Conservation (phyloP, 23 red algal genomes). For the Gracilaria gracilis region DNA sequence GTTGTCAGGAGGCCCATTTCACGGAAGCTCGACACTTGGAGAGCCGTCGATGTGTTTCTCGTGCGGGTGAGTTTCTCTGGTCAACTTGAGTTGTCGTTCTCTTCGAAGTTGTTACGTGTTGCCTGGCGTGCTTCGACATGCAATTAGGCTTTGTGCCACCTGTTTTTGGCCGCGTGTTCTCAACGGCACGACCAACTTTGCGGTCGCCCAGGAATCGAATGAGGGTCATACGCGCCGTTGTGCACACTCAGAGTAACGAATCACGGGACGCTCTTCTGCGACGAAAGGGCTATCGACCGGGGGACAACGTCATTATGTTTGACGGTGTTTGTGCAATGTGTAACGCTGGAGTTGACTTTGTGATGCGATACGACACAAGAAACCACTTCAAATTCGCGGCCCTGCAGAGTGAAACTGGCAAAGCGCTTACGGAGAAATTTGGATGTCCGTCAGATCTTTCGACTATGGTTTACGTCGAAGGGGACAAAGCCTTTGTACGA, state of each 20-base stretch:
- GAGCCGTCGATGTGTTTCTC: too few relatives aligned
- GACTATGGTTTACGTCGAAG: constrained; percentile 79
- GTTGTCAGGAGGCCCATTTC: too few relatives aligned
- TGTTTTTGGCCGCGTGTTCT: neutral
- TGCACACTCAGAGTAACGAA: neutral
- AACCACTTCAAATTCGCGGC: constrained; percentile 74
- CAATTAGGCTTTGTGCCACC: neutral
- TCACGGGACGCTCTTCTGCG: neutral
- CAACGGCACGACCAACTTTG: neutral
- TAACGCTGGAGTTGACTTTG: constrained; percentile 77
- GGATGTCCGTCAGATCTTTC: constrained; percentile 67
- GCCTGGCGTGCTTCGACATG: neutral
- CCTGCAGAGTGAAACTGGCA: constrained; percentile 63
- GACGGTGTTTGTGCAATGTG: constrained; percentile 80
- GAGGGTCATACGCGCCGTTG: neutral
- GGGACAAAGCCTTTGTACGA: constrained; percentile 46
- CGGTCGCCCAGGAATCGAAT: neutral
- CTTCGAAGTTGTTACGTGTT: neutral
- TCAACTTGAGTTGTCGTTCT: too few relatives aligned
- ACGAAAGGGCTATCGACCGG: constrained; percentile 53
- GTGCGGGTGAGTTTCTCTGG: too few relatives aligned
- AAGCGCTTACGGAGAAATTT: constrained; percentile 61
- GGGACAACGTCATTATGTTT: constrained; percentile 68
- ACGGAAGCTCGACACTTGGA: too few relatives aligned
- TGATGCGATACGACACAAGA: constrained; percentile 47